Evolutionary conservation across 2,329 filamentous ascomycete genomes (phyloP), one percentile per base, ranked within the genome.

Genomic region (Diaporthe caulivora): DNA sequence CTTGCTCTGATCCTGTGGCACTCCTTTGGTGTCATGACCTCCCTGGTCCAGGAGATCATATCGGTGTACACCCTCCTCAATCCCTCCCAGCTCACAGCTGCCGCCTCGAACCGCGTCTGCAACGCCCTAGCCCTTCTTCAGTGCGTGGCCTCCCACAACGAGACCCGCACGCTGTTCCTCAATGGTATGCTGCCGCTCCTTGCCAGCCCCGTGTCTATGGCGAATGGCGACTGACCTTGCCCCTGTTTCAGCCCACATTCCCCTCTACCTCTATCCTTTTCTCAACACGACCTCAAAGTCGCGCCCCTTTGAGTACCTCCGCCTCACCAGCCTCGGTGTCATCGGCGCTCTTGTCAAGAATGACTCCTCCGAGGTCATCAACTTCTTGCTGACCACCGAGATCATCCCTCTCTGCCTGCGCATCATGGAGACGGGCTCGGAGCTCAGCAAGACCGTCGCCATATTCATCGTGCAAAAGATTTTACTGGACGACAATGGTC

Each of bases 401-500:
- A 99, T 99, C 78, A 99, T 99, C 73, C 97, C 97, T 13, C 90
- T 99, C 17, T 99, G 97, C 83, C 92, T 99, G 57, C 92, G 97
- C 75, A 99, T 99, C 80, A 99, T 99, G 97, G 97, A 99, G 86
- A 99, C 97, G 0, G 97, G 97, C 65, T 98, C 95, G 0, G 97
- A 99, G 84, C 89, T 99, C 75, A 98, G 95, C 87, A 99, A 99
- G 87, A 99, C 97, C 0, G 97, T 99, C 18, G 97, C 97, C 73
- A 99, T 99, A 79, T 99, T 99, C 86, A 99, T 99, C 79, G 97
- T 99, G 24, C 97, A 99, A 84, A 99, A 99, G 88, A 99, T 99
- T 34, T 86, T 99, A 69, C 90, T 99, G 3, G 97, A 99, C 81
- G 97, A 99, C 80, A 96, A 97, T 79, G 97, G 97, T 5, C 89